A percentile compares a stretch with the other conserved stretches of the same genome.
phyloP scores from a whole-genome alignment of 306 rosid species.

The Corylus avellana region DNA sequence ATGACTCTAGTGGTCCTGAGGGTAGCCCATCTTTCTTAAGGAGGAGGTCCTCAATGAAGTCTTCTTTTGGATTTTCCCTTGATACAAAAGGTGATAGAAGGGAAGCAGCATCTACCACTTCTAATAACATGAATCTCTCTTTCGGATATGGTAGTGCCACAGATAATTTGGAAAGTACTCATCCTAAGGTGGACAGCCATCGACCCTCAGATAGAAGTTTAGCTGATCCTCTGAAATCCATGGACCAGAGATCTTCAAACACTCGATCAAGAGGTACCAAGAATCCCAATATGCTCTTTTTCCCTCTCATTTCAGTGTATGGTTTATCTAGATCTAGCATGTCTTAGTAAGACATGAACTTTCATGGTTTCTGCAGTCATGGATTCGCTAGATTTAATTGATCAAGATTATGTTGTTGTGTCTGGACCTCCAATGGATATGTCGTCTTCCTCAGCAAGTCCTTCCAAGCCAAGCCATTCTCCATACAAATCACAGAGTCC shows the following conservation, averaged over 20 bases:
- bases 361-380: conserved; percentile 52
- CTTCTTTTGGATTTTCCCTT: conserved; percentile 79
- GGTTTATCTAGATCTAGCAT: conserved; percentile 19
- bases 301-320: conserved; percentile 27
- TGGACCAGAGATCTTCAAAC: conserved; percentile 42
- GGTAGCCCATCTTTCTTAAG: conserved; percentile 68
- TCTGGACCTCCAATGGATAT: conserved; percentile 78
- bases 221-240: conserved; percentile 40
- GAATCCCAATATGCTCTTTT: conserved; percentile 2
- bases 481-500: conserved; percentile 54
- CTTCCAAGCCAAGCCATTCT: conserved; percentile 63
- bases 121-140: conserved; percentile 39
- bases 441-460: conserved; percentile 62
- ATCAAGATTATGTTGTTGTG: conserved; percentile 97
- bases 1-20: conserved; percentile 78
- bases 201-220: conserved; percentile 46
- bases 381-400: conserved; percentile 75
- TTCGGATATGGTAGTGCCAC: conserved; percentile 44
- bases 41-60: conserved; percentile 65
- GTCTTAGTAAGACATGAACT: conserved; percentile 21
- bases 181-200: conserved; percentile 48
- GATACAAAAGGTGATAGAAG: conserved; percentile 54
- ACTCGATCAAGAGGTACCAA: conserved; percentile 60
- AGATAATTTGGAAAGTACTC: conserved; percentile 48
- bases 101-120: conserved; percentile 43